A percentile compares a stretch with the other conserved stretches of the same genome.
Evolutionary conservation across 495 filamentous ascomycete genomes (phyloP).

Genomic region (Tuber aestivum): DNA sequence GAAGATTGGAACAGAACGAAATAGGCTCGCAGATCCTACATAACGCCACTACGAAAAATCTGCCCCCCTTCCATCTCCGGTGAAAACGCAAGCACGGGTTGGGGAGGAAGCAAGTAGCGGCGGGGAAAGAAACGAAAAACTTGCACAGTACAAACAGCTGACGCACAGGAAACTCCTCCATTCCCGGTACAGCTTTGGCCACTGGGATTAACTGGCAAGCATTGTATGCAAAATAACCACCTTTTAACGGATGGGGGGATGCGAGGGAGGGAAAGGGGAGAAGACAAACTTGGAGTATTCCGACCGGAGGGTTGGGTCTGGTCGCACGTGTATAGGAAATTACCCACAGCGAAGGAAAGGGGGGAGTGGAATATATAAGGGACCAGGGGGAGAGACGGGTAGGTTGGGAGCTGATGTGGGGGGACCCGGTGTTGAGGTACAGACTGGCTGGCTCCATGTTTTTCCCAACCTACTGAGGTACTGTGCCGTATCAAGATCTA

Average conservation of each 20-base stretch:
- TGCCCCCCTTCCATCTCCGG: slow-evolving; percentile 44
- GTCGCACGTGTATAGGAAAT: too few relatives aligned
- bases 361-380: too few relatives aligned
- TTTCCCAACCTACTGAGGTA: not conserved
- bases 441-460: not conserved
- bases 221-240: not conserved
- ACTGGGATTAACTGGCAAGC: slow-evolving; percentile 19
- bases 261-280: too few relatives aligned
- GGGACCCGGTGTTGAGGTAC: not conserved
- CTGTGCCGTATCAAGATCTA: not conserved
- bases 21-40: slow-evolving; percentile 97
- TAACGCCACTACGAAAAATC: slow-evolving; percentile 54
- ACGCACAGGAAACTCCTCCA: slow-evolving; percentile 49
- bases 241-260: not conserved
- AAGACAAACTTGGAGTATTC: too few relatives aligned
- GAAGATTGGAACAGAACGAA: slow-evolving; percentile 99
- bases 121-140: slow-evolving; percentile 27
- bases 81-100: slow-evolving; percentile 4
- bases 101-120: not conserved
- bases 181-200: not conserved
- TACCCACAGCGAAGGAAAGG: too few relatives aligned
- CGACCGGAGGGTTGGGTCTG: too few relatives aligned
- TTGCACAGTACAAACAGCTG: slow-evolving; percentile 71
- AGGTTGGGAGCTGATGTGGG: too few relatives aligned
- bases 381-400: too few relatives aligned